Evolutionary conservation across 768 basidiomycete species (phyloP), one percentile per base, ranked within the genome.

Genomic region (Butyriboletus loyo): DNA sequence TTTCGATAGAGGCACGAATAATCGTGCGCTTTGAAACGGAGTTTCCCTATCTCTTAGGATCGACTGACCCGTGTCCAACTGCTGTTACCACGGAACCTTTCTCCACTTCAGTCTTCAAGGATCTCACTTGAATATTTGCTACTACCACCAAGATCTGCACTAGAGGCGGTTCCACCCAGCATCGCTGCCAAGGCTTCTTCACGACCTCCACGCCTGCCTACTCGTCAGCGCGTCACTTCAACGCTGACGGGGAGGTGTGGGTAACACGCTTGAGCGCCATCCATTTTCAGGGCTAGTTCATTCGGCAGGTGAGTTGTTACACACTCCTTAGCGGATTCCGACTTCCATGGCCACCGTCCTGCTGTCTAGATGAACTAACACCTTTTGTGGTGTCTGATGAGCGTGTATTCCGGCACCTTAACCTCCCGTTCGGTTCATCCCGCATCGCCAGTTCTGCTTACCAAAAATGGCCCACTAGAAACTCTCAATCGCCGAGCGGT

Each of bases 201-300:
- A 83, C 79, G 75, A 86, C 83, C 84, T 80, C 82, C n/a, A n/a
- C n/a, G n/a, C n/a, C n/a, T n/a, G 80, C 82, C 83, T 85, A 84
- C 82, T 85, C 82, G 78, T 84, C 77, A 78, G 77, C 73, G 79
- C 80, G 67, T 86, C 81, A 80, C 77, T 80, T 75, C 70, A 81
- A 83, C 81, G 74, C 80, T 78, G 78, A 84, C 79, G 83, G 85
- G 75, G 83, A 84, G 82, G 85, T 87, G 82, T 87, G 83, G 86
- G 86, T 85, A 82, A 80, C 79, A 85, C 81, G 79, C 84, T 86
- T 85, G 79, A 87, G 85, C 84, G 84, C 86, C 85, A 87, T 87
- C 86, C 84, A 86, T 87, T 87, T 87, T 87, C 82, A 86, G 84
- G 85, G 85, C 85, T 85, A 86, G 85, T 86, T 86, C 81, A 84